Conservation (phyloP, 805 yeast genomes). For the Zygosaccharomyces kombuchaensis region DNA sequence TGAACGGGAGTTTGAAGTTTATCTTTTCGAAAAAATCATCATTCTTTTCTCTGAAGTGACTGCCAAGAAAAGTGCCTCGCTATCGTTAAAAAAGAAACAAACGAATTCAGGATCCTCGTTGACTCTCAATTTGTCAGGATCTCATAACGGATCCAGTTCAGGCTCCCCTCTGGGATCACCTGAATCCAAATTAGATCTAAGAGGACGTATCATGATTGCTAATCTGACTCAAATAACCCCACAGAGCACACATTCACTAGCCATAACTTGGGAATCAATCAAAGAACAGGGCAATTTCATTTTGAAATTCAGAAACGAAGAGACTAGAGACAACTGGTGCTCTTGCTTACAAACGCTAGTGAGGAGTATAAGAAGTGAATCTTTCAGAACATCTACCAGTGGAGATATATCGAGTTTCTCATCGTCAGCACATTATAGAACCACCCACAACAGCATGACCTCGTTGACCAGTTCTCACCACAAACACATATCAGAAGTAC, state of each 20-base stretch:
- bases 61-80: constrained; percentile 47
- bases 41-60: constrained; percentile 59
- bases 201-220: constrained; percentile 77
- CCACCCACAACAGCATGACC: constrained; percentile 29
- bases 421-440: constrained; percentile 21
- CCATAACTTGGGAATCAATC: constrained; percentile 78
- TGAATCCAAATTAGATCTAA: constrained; percentile 50
- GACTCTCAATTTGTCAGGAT: constrained; percentile 12
- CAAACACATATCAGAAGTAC: constrained; percentile 30
- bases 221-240: constrained; percentile 51
- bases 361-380: constrained; percentile 33
- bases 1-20: constrained; percentile 86
- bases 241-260: constrained; percentile 51
- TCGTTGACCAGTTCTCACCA: constrained; percentile 23
- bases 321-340: constrained; percentile 79
- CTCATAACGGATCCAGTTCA: constrained; percentile 13
- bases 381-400: constrained; percentile 29
- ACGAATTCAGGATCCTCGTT: constrained; percentile 20
- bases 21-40: constrained; percentile 71
- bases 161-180: constrained; percentile 14
- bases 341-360: constrained; percentile 46
- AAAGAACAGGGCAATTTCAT: constrained; percentile 84
- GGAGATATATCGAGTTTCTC: constrained; percentile 26
- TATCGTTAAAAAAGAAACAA: constrained; percentile 38
- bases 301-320: constrained; percentile 78